Percentiles rank a stretch among this genome's conserved stretches.
Evolutionary conservation across 2,329 filamentous ascomycete species (phyloP).

Genomic region (Ampelomyces quisqualis): DNA sequence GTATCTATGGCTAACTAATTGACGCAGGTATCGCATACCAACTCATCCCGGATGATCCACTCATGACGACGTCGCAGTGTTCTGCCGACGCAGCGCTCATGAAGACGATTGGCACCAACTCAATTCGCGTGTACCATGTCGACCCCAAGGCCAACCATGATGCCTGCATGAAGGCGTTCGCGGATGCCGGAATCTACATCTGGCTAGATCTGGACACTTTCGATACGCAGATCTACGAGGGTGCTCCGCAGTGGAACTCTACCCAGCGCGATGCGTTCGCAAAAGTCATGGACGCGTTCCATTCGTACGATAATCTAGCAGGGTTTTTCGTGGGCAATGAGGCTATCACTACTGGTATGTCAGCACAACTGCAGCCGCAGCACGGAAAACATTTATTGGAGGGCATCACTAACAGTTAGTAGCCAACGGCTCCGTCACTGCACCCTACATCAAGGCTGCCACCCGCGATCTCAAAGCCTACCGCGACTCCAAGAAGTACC

Average conservation of each 20-base stretch:
- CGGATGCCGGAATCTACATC: slow-evolving; percentile 69
- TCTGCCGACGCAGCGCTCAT: slow-evolving; percentile 72
- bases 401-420: slow-evolving; percentile 18
- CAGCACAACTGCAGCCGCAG: too few species aligned
- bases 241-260: slow-evolving; percentile 68
- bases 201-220: slow-evolving; percentile 78
- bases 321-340: slow-evolving; percentile 84
- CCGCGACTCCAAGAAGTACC: slow-evolving; percentile 71
- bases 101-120: slow-evolving; percentile 77
- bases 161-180: slow-evolving; percentile 78
- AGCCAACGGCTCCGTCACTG: slow-evolving; percentile 59
- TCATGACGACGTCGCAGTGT: slow-evolving; percentile 75
- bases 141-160: slow-evolving; percentile 69
- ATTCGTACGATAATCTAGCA: slow-evolving; percentile 74
- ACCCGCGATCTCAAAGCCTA: slow-evolving; percentile 81
- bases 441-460: slow-evolving; percentile 81
- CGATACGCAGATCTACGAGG: slow-evolving; percentile 66
- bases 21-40: slow-evolving; percentile 69
- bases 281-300: slow-evolving; percentile 74
- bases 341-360: slow-evolving; percentile 61
- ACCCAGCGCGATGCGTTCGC: slow-evolving; percentile 68
- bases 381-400: too few species aligned
- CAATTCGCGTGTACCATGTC: slow-evolving; percentile 87
- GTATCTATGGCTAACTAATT: slow-evolving; percentile 10
- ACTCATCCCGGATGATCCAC: slow-evolving; percentile 68